Evolutionary conservation across 441 rosid species (phyloP).

Genomic region (Arabidopsis lyrata): DNA sequence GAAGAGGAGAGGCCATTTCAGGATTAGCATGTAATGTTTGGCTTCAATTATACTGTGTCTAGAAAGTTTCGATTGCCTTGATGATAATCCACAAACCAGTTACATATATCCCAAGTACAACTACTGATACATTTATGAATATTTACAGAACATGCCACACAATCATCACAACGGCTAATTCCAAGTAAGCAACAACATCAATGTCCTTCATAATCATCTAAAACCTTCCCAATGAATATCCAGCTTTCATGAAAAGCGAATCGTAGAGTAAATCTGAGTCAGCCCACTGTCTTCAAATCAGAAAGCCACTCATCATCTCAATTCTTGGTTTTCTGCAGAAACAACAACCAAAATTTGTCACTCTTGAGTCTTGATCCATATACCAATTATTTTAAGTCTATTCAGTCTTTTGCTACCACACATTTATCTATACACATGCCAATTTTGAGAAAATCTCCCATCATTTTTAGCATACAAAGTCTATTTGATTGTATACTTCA

Average conservation of each 20-base stretch:
- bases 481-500: background rate
- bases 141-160: constrained; percentile 42
- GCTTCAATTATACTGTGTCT: constrained; percentile 7
- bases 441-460: too few relatives aligned
- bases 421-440: background rate
- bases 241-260: constrained; percentile 32
- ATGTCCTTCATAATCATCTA: constrained; percentile 29
- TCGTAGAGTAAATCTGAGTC: constrained; percentile 24
- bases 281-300: constrained; percentile 24
- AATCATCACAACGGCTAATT: constrained; percentile 38
- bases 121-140: constrained; percentile 37
- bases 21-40: background rate
- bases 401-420: constrained; percentile 3
- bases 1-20: background rate
- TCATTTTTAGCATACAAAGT: background rate
- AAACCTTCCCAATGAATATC: constrained; percentile 30
- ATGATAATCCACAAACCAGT: constrained; percentile 32
- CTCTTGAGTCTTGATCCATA: background rate
- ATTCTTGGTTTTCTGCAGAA: constrained; percentile 35
- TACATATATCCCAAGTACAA: background rate
- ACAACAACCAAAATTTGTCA: background rate
- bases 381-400: background rate
- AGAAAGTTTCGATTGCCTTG: constrained; percentile 14
- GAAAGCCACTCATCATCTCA: constrained; percentile 31
- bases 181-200: constrained; percentile 20